A percentile compares a stretch with the other conserved stretches of the same genome.
Evolutionary conservation across 78 protist genomes (phyloP).

Genomic region (Trichosphaerium sp.): DNA sequence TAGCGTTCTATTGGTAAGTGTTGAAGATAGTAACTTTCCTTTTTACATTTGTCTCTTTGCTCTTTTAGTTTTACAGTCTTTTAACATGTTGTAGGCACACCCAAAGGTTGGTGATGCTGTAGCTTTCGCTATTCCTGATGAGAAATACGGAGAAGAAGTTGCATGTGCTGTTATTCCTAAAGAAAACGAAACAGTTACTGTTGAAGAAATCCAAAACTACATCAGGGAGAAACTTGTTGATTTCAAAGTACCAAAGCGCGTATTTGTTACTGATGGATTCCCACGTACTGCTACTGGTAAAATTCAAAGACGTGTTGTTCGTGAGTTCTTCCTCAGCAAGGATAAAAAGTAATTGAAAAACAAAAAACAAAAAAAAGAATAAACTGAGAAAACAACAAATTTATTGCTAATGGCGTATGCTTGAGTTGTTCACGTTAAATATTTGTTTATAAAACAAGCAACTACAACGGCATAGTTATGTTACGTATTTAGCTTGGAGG

Average conservation of each 20-base stretch:
- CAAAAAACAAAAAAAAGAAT: neutral
- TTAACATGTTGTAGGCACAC: too few species aligned
- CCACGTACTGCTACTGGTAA: slow-evolving; percentile 77
- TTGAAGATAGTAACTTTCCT: too few species aligned
- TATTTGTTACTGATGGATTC: slow-evolving; percentile 24
- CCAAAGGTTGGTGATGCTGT: slow-evolving; percentile 60
- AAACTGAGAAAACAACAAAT: neutral
- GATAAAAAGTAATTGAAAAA: neutral
- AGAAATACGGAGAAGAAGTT: slow-evolving; percentile 61
- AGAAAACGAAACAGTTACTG: neutral
- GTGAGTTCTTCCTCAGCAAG: slow-evolving; percentile 26
- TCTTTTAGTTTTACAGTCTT: too few species aligned
- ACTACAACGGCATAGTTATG: too few species aligned
- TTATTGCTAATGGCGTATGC: too few species aligned
- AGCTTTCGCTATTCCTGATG: slow-evolving; percentile 68
- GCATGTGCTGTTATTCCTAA: slow-evolving; percentile 48
- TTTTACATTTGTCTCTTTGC: too few species aligned
- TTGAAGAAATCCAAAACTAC: slow-evolving; percentile 3
- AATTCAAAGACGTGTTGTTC: slow-evolving; percentile 60
- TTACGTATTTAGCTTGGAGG: too few species aligned
- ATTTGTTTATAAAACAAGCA: too few species aligned
- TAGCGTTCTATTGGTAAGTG: slow-evolving; percentile 50
- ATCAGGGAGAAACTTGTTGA: slow-evolving; percentile 30
- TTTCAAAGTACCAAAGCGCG: slow-evolving; percentile 61
- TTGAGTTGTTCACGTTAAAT: too few species aligned